A percentile compares a stretch with the other conserved stretches of the same genome.
Evolutionary conservation across 2,329 filamentous ascomycete genomes (phyloP).

Genomic region (Ambrosiella cleistominuta): DNA sequence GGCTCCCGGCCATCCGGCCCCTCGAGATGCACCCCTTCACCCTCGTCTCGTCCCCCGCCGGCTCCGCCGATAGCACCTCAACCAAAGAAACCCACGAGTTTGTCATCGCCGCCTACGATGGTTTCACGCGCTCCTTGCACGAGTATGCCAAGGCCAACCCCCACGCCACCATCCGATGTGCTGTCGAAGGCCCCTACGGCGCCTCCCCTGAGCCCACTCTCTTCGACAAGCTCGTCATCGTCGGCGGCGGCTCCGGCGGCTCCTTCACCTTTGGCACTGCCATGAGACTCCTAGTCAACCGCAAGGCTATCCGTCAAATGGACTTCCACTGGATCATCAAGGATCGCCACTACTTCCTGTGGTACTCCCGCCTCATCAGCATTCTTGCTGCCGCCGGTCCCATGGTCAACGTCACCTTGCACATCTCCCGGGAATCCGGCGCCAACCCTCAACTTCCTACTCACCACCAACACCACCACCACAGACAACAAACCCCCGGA

Average conservation of each 20-base stretch:
- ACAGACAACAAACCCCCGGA: not conserved
- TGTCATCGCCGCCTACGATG: conserved; percentile 38
- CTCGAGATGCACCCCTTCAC: conserved; percentile 49
- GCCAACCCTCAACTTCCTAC: not conserved
- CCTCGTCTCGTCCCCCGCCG: conserved; percentile 26
- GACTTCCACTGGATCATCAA: conserved; percentile 26
- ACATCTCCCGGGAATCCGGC: conserved; percentile 19
- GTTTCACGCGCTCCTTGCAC: conserved; percentile 40
- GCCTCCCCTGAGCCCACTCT: conserved; percentile 32
- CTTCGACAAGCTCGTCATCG: conserved; percentile 38
- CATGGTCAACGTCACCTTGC: conserved; percentile 20
- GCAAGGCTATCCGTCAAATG: conserved; percentile 14
- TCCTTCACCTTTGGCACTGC: conserved; percentile 33
- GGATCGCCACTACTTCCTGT: conserved; percentile 21
- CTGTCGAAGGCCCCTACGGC: conserved; percentile 43
- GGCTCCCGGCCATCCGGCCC: conserved; percentile 39
- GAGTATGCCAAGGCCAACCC: conserved; percentile 32
- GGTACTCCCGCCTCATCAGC: conserved; percentile 23
- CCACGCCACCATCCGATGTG: conserved; percentile 29
- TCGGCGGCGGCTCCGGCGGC: conserved; percentile 43
- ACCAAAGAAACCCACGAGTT: conserved; percentile 41
- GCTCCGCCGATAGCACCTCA: not conserved
- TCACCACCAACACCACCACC: not conserved
- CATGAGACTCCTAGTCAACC: conserved; percentile 20
- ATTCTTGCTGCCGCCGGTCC: conserved; percentile 17